Percentiles rank a stretch among this genome's conserved stretches.
These are phyloP conservation scores for Penstemon newberryi DNA, from an alignment of 257 asterid genomes.

Conservation along the genomic window DNA sequence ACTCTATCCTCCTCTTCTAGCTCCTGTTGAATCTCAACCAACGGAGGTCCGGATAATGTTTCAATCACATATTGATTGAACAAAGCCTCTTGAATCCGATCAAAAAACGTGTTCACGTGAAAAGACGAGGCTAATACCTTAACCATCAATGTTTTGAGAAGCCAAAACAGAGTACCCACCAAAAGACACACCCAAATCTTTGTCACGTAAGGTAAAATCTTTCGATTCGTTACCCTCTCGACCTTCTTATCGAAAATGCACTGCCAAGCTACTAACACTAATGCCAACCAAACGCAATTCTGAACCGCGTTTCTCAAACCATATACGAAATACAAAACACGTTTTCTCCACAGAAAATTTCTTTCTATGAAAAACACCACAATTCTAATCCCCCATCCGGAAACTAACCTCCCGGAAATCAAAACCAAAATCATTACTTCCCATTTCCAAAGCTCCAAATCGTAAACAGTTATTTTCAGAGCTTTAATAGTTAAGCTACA, in stretches of 20 bases:
- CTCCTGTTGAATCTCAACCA: slow-evolving; percentile 62
- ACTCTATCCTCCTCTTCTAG: slow-evolving; percentile 75
- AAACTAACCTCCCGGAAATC: slow-evolving; percentile 73
- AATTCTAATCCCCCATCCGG: slow-evolving; percentile 76
- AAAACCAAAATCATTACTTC: slow-evolving; percentile 70
- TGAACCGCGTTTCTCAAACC: slow-evolving; percentile 82
- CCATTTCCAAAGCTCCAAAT: slow-evolving; percentile 79
- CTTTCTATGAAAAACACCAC: slow-evolving; percentile 68
- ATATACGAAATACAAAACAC: slow-evolving; percentile 80
- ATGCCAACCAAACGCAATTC: slow-evolving; percentile 75
- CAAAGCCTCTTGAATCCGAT: slow-evolving; percentile 77
- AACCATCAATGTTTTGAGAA: slow-evolving; percentile 68
- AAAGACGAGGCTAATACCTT: slow-evolving; percentile 84
- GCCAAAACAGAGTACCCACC: slow-evolving; percentile 77
- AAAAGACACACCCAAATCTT: slow-evolving; percentile 76
- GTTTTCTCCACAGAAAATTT: slow-evolving; percentile 62
- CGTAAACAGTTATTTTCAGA: slow-evolving; percentile 33
- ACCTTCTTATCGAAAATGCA: slow-evolving; percentile 63
- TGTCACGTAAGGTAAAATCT: slow-evolving; percentile 57
- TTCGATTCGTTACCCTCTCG: slow-evolving; percentile 39
- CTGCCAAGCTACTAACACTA: slow-evolving; percentile 84
- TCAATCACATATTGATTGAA: slow-evolving; percentile 77
- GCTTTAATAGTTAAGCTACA: slow-evolving; percentile 46
- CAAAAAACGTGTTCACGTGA: slow-evolving; percentile 81
- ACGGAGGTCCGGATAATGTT: slow-evolving; percentile 72